Evolutionary conservation across 257 asterid genomes (phyloP), one percentile per base, ranked within the genome.

Genomic region (Datura wrightii): DNA sequence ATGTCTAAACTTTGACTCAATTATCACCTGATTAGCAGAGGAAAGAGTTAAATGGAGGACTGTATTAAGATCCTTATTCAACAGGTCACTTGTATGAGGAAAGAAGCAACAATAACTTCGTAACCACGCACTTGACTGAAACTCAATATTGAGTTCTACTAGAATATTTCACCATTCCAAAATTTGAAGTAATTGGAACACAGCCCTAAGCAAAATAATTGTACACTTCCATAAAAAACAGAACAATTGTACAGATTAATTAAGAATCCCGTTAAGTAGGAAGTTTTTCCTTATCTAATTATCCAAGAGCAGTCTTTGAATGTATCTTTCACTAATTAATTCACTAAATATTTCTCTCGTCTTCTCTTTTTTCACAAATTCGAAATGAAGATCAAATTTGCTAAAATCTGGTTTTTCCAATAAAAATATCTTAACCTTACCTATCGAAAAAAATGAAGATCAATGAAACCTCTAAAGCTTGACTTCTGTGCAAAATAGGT

Each of bases 41-140:
- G 48, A 71, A 70, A 74, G 55, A 48, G 42, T 24, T 48, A 13
- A 48, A 24, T 74, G 81, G 5, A 34, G 71, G 79, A 44, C 14
- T 8, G 58, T 44, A 74, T 48, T 48, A 46, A 19, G 56, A 48
- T 1, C 80, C 42, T 74, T 74, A 24, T 46, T 46, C 80, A 42
- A 48, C 60, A 44, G 44, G 81, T 48, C 81, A 48, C 44, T 48
- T 11, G 0, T 24, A 74, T 60, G 1, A 74, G 24, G 60, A 48
- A 48, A 13, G 60, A 74, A 74, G 81, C 42, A 19, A 50, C 19
- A 19, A 74, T 74, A 6, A 34, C 36, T 60, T 74, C 4, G 2
- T 74, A 46, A 74, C 81, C 19, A 74, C 44, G 81, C 6, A 74
- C 19, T 10, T 72, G 80, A 44, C 80, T 72, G 39, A 46, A 69